Conservation (phyloP, 768 basidiomycete species). For the Asterophora parasitica region DNA sequence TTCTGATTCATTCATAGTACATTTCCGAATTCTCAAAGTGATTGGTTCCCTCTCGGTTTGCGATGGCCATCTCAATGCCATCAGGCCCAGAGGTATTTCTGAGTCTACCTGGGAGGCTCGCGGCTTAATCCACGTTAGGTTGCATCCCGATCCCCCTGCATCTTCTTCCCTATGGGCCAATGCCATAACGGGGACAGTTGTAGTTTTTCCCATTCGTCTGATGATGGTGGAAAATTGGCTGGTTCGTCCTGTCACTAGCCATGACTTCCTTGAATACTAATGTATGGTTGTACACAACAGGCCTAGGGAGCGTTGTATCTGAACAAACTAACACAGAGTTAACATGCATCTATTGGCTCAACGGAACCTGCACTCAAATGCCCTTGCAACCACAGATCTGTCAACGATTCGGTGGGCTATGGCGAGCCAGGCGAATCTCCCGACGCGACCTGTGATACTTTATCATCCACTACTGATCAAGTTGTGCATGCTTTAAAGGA, state of each 20-base stretch:
- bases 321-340: not conserved
- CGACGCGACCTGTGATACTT: not conserved
- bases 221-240: not conserved
- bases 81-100: slow-evolving; percentile 6
- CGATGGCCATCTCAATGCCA: not conserved
- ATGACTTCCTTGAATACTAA: not conserved
- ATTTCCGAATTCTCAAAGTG: too few relatives aligned
- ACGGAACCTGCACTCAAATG: slow-evolving; percentile 9
- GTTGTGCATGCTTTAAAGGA: not conserved
- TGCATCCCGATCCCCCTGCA: slow-evolving; percentile 8
- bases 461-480: not conserved
- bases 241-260: slow-evolving; percentile 1
- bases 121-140: slow-evolving; percentile 12
- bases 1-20: too few relatives aligned
- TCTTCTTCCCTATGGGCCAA: slow-evolving; percentile 14
- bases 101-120: slow-evolving; percentile 9
- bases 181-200: slow-evolving; percentile 16
- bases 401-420: not conserved
- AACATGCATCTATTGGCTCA: slow-evolving; percentile 11
- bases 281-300: not conserved
- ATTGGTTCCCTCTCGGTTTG: not conserved
- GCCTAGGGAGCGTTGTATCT: not conserved
- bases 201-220: slow-evolving; percentile 10
- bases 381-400: slow-evolving; percentile 6
- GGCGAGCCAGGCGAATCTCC: not conserved